Evolutionary conservation across 1,284 basidiomycete genomes (phyloP).

Genomic region (Phellopilus nigrolimitatus): DNA sequence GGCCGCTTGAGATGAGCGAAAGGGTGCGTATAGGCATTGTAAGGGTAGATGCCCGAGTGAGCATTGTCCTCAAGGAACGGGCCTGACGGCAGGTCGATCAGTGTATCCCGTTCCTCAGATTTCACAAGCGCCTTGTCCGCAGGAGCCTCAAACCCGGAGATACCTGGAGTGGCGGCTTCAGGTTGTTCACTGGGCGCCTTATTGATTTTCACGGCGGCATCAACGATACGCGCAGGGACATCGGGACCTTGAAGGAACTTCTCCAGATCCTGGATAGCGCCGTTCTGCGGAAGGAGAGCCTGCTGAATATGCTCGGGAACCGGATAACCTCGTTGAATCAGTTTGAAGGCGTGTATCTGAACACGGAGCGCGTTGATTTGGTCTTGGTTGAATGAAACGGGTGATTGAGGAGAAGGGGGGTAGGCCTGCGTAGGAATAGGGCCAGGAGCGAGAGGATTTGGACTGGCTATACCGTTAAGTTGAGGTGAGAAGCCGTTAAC

Average conservation of each 20-base stretch:
- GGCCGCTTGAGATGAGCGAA: slow-evolving; percentile 69
- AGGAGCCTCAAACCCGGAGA: slow-evolving; percentile 12
- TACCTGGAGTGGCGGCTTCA: slow-evolving; percentile 23
- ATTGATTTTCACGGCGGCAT: slow-evolving; percentile 75
- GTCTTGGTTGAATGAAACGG: slow-evolving; percentile 77
- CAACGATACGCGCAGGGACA: slow-evolving; percentile 59
- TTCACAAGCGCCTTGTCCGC: slow-evolving; percentile 28
- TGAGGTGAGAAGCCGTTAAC: slow-evolving; percentile 24
- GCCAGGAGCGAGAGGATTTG: slow-evolving; percentile 29
- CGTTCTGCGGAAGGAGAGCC: slow-evolving; percentile 64
- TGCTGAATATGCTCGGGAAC: slow-evolving; percentile 79
- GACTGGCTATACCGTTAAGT: slow-evolving; percentile 22
- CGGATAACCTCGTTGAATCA: slow-evolving; percentile 74
- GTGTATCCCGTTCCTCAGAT: slow-evolving; percentile 27
- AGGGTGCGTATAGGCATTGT: slow-evolving; percentile 91
- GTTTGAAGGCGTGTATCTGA: slow-evolving; percentile 89
- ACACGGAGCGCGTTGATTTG: slow-evolving; percentile 83
- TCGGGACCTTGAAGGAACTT: slow-evolving; percentile 57
- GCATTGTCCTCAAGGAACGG: slow-evolving; percentile 78
- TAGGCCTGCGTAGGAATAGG: slow-evolving; percentile 29
- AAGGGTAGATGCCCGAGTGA: slow-evolving; percentile 85
- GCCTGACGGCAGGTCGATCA: slow-evolving; percentile 54
- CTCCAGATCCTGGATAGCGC: slow-evolving; percentile 57
- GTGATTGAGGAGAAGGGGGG: slow-evolving; percentile 43
- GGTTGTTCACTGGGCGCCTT: slow-evolving; percentile 49